Evolutionary conservation across 352 stramenopile species (phyloP).

Genomic region (Phytophthora boehmeriae): DNA sequence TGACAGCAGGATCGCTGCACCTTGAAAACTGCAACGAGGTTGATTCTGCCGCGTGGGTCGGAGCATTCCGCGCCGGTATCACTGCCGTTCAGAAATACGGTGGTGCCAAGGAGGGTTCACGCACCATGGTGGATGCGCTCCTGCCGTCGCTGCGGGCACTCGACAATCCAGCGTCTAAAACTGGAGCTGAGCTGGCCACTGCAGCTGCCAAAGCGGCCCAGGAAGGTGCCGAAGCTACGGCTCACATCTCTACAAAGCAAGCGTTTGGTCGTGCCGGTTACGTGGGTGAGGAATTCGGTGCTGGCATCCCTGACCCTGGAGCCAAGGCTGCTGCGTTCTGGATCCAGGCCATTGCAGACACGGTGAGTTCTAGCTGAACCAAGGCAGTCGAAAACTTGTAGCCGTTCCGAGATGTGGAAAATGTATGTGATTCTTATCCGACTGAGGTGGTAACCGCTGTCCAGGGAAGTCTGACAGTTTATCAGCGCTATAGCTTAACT

Average conservation of each 20-base stretch:
- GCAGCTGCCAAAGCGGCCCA: constrained; percentile 78
- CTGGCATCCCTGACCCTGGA: constrained; percentile 93
- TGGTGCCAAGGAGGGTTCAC: constrained; percentile 92
- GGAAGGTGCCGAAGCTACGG: constrained; percentile 91
- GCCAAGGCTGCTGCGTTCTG: constrained; percentile 93
- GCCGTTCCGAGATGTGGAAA: neutral
- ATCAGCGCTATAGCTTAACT: too few relatives aligned
- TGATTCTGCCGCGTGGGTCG: constrained; percentile 48
- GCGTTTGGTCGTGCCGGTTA: constrained; percentile 88
- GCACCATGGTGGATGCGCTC: constrained; percentile 97
- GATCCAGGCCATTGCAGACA: constrained; percentile 68
- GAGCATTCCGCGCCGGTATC: constrained; percentile 78
- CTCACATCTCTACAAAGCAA: constrained; percentile 80
- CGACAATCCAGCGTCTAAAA: constrained; percentile 25
- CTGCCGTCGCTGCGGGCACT: constrained; percentile 83
- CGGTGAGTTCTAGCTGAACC: constrained; percentile 40
- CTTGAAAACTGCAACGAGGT: constrained; percentile 49
- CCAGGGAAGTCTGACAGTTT: too few relatives aligned
- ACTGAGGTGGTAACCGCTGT: too few relatives aligned
- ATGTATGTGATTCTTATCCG: neutral
- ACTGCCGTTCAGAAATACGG: constrained; percentile 90
- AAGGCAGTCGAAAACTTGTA: neutral
- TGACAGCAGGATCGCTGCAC: constrained; percentile 66
- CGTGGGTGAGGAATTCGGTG: constrained; percentile 85
- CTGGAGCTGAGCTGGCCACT: constrained; percentile 31